Evolutionary conservation across 2,329 filamentous ascomycete genomes (phyloP), one percentile per base, ranked within the genome.

Genomic region (Cucurbitaria berberidis): DNA sequence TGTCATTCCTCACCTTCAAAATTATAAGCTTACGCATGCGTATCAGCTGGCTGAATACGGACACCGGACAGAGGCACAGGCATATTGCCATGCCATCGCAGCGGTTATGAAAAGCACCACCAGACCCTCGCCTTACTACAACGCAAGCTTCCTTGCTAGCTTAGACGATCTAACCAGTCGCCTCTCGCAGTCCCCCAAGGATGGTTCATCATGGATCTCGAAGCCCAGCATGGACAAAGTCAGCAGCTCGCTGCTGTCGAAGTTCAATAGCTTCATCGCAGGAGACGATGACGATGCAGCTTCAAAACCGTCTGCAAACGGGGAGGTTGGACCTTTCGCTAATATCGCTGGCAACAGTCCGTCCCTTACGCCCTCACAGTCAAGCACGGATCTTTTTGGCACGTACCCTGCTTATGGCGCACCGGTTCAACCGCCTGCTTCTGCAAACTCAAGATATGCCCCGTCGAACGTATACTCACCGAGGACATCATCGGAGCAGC

Each of bases 211-310:
- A 2, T 96, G 93, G 91, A 95, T 99, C 46, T 89, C 91, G 1
- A 96, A 95, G 74, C 92, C 93, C 6, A 97, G 87, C 74, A 96
- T 98, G 84, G 93, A 96, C 74, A 96, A 96, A 76, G 91, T 98
- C 0, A 95, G 93, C 2, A 92, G 89, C 56, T 91, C 89, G 29
- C 86, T 98, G 71, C 93, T 91, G 84, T 92, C 87, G 60, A 91
- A 89, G 53, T 97, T 99, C 77, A 98, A 93, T 77, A 97, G 92
- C 68, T 99, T 99, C 69, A 92, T 99, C 55, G 87, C 90, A 45
- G 96, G 95, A 13, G 93, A 97, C 54, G 93, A 98, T 48, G 85
- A 85, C 46, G 89, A 91, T 45, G 81, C 81, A 29, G 81, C 81
- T 9, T 85, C 84, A 0, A 82, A 82, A 48, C 84, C 80, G 8